Conservation (phyloP, 257 asterid genomes). For the Mentha longifolia region DNA sequence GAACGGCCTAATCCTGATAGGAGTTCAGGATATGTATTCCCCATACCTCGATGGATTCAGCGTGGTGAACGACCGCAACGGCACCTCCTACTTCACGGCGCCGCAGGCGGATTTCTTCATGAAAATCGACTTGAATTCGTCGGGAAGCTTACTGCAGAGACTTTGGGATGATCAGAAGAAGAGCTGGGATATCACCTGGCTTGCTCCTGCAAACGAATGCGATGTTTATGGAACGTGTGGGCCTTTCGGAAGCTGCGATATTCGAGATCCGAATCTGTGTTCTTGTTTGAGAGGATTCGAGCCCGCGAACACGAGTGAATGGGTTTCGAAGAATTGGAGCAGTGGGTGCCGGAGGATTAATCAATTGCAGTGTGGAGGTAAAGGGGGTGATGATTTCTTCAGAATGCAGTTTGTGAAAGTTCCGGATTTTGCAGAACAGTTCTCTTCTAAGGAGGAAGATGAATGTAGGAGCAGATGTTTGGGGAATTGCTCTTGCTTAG, state of each 20-base stretch:
- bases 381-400: constrained; percentile 36
- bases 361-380: constrained; percentile 33
- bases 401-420: constrained; percentile 41
- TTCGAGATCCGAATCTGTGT: constrained; percentile 35
- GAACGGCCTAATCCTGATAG: constrained; percentile 63
- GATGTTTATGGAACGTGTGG: constrained; percentile 61
- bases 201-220: constrained; percentile 46
- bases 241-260: constrained; percentile 48
- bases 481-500: constrained; percentile 57
- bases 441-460: constrained; percentile 14
- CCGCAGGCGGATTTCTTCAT: constrained; percentile 32
- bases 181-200: constrained; percentile 50
- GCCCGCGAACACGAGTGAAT: constrained; percentile 35
- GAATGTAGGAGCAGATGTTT: constrained; percentile 48
- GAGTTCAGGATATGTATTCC: constrained; percentile 55
- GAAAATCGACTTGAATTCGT: constrained; percentile 42
- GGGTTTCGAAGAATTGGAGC: constrained; percentile 49
- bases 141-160: constrained; percentile 40
- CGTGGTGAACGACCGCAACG: constrained; percentile 35
- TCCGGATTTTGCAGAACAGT: constrained; percentile 44
- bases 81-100: constrained; percentile 39
- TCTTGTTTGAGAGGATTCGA: constrained; percentile 54
- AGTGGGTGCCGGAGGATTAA: constrained; percentile 44
- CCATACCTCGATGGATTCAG: constrained; percentile 49
- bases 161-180: constrained; percentile 43